These are phyloP conservation scores for Metarhizium humberi DNA, from an alignment of 2,329 filamentous ascomycete genomes.

Conservation along the genomic window DNA sequence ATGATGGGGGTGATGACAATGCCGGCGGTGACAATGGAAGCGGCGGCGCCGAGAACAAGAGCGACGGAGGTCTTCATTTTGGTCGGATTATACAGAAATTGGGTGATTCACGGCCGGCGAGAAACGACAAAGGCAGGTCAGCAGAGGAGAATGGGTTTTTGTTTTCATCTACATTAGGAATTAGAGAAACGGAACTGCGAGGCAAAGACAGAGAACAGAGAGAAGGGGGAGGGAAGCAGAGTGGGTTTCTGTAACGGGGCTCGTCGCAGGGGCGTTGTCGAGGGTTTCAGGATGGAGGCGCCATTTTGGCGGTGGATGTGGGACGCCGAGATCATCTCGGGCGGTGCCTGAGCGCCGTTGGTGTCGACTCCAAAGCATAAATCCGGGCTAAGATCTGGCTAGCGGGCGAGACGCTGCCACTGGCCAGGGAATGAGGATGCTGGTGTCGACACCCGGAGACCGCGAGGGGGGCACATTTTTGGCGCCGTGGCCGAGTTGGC, in stretches of 20 bases:
- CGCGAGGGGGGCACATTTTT: too few relatives aligned
- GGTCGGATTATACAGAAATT: neutral
- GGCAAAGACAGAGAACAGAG: neutral
- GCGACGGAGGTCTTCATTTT: constrained; percentile 20
- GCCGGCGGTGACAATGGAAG: constrained; percentile 39
- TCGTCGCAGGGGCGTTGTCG: constrained; percentile 7
- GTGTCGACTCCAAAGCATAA: too few relatives aligned
- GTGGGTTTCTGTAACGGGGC: constrained; percentile 4
- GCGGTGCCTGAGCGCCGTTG: neutral
- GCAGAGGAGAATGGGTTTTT: neutral
- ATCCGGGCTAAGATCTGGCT: too few relatives aligned
- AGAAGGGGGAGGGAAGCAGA: neutral
- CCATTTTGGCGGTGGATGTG: neutral
- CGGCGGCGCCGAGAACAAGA: constrained; percentile 31
- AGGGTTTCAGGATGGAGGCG: constrained; percentile 16
- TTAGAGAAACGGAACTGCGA: too few relatives aligned
- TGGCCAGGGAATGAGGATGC: too few relatives aligned
- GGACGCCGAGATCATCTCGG: neutral
- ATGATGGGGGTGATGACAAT: constrained; percentile 47
- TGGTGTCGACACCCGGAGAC: too few relatives aligned
- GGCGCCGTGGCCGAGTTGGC: too few relatives aligned
- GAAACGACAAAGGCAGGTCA: neutral
- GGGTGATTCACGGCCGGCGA: neutral
- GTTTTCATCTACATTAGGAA: neutral
- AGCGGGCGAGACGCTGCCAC: too few relatives aligned